These are phyloP conservation scores for Scedosporium boydii DNA, from an alignment of 2,329 filamentous ascomycete genomes.

Conservation along the genomic window DNA sequence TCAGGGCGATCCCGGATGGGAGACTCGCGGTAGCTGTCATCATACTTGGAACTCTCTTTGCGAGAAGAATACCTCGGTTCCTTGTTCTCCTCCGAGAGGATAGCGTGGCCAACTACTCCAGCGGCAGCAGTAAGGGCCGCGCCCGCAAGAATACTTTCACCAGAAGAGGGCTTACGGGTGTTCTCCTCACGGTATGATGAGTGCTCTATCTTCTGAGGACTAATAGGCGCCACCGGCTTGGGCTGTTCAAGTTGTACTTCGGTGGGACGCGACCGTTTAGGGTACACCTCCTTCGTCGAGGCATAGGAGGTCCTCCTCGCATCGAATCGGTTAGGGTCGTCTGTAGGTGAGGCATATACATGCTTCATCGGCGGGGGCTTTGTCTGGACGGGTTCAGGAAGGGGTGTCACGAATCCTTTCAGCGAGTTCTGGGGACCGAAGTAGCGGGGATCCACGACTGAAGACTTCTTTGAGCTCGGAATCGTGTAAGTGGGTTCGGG, in stretches of 20 bases:
- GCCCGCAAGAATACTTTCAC: conserved; percentile 28
- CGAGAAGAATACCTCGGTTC: conserved; percentile 28
- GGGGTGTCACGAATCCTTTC: conserved; percentile 34
- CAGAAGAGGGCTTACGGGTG: background rate
- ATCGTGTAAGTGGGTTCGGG: background rate
- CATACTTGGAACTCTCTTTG: conserved; percentile 17
- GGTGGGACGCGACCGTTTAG: conserved; percentile 34
- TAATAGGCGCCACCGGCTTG: conserved; percentile 66
- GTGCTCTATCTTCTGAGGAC: conserved; percentile 31
- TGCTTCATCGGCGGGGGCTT: conserved; percentile 1
- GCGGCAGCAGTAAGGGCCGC: conserved; percentile 39
- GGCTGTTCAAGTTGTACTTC: conserved; percentile 74
- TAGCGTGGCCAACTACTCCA: conserved; percentile 30
- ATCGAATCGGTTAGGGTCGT: conserved; percentile 55
- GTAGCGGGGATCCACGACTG: conserved; percentile 46
- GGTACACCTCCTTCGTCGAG: conserved; percentile 28
- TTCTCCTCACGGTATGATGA: conserved; percentile 2
- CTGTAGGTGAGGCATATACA: conserved; percentile 57
- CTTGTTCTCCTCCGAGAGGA: background rate
- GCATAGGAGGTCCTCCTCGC: conserved; percentile 40
- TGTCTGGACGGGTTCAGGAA: background rate
- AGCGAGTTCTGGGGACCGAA: conserved; percentile 56
- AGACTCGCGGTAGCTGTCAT: background rate
- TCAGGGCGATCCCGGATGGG: background rate
- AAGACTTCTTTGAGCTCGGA: conserved; percentile 25